These are phyloP conservation scores for Candida odintsovae DNA, from an alignment of 805 yeast species.

Conservation along the genomic window DNA sequence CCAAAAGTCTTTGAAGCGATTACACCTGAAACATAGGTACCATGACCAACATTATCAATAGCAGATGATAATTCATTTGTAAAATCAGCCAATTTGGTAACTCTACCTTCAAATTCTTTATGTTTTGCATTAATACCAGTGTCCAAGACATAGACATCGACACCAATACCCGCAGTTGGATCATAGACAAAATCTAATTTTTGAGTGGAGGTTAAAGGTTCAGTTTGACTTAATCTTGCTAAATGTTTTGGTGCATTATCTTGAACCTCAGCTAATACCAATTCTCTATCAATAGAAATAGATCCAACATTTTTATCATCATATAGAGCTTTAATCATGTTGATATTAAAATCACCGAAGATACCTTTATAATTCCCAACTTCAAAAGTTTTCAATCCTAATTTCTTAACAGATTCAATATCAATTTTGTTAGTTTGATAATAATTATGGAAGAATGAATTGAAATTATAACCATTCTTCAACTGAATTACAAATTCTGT, in stretches of 20 bases:
- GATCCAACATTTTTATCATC: slow-evolving; percentile 31
- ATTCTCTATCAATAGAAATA: slow-evolving; percentile 31
- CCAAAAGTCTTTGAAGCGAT: slow-evolving; percentile 47
- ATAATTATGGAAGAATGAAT: slow-evolving; percentile 13
- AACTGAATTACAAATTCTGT: slow-evolving; percentile 24
- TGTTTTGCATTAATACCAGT: slow-evolving; percentile 33
- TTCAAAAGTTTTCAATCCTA: slow-evolving; percentile 18
- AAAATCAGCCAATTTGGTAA: slow-evolving; percentile 38
- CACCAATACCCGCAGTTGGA: slow-evolving; percentile 34
- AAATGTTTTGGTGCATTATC: slow-evolving; percentile 39
- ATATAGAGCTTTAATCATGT: slow-evolving; percentile 26
- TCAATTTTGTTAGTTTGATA: slow-evolving; percentile 7
- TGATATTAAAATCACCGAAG: slow-evolving; percentile 30
- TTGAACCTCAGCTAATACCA: slow-evolving; percentile 33
- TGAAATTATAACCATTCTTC: slow-evolving; percentile 15
- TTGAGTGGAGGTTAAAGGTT: slow-evolving; percentile 21
- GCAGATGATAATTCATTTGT: slow-evolving; percentile 28
- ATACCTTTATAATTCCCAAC: slow-evolving; percentile 31
- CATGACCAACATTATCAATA: slow-evolving; percentile 43
- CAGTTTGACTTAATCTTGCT: slow-evolving; percentile 33
- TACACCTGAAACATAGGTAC: slow-evolving; percentile 52
- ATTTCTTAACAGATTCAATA: slow-evolving; percentile 9
- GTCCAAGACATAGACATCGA: slow-evolving; percentile 34
- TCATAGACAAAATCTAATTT: slow-evolving; percentile 35
- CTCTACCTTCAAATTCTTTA: slow-evolving; percentile 40